Conservation (phyloP, 768 basidiomycete species). For the Phanerochaete carnosa region DNA sequence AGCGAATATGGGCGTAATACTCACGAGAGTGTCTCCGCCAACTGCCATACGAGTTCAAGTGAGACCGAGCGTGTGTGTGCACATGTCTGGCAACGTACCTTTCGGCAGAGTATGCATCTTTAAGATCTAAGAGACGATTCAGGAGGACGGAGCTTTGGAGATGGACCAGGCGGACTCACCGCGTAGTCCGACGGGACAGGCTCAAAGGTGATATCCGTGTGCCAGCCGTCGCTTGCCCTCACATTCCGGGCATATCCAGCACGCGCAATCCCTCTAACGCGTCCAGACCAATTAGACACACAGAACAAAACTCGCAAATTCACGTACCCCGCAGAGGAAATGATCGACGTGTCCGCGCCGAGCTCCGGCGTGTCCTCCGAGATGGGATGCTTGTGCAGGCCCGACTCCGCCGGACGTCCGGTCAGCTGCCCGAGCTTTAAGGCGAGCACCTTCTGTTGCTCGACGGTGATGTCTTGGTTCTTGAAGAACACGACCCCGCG, state of each 20-base stretch:
- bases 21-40: constrained; percentile 35
- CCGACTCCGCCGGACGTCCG: constrained; percentile 45
- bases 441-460: constrained; percentile 49
- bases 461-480: constrained; percentile 45
- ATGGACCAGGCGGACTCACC: not conserved
- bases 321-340: constrained; percentile 40
- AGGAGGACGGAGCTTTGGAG: constrained; percentile 16
- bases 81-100: constrained; percentile 3
- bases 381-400: constrained; percentile 55
- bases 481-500: constrained; percentile 68
- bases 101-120: constrained; percentile 30
- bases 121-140: constrained; percentile 24
- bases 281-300: not conserved
- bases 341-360: constrained; percentile 51
- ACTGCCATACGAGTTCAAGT: constrained; percentile 11
- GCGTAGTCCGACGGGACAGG: constrained; percentile 58
- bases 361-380: constrained; percentile 47
- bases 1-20: not conserved
- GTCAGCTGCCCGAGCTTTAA: constrained; percentile 45
- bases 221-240: constrained; percentile 47
- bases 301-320: not conserved
- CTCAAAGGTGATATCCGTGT: constrained; percentile 62
- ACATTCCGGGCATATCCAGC: constrained; percentile 28
- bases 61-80: not conserved
- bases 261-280: constrained; percentile 35